A percentile compares a stretch with the other conserved stretches of the same genome.
Conservation (phyloP, 2,329 filamentous ascomycete genomes). For the Bimuria novae-zelandiae region DNA sequence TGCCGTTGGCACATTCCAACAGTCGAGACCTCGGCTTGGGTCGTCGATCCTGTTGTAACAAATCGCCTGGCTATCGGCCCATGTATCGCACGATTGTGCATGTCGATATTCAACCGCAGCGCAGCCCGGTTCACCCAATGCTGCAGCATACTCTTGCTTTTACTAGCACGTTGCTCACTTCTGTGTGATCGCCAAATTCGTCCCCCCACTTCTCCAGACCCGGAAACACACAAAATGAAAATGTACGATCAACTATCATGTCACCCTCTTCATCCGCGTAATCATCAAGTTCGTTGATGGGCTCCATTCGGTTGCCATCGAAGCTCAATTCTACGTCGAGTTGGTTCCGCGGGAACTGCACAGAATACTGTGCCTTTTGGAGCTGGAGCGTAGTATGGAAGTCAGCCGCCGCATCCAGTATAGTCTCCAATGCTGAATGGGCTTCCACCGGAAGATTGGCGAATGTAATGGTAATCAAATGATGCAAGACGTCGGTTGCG, state of each 20-base stretch:
- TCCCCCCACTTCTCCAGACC: conserved; percentile 37
- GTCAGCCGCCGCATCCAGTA: conserved; percentile 29
- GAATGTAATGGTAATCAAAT: conserved; percentile 31
- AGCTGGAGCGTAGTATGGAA: conserved; percentile 34
- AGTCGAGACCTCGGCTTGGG: not conserved
- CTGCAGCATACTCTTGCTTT: conserved; percentile 39
- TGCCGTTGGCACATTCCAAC: conserved; percentile 30
- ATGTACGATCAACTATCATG: conserved; percentile 16
- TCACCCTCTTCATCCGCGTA: conserved; percentile 30
- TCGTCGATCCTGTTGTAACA: no score
- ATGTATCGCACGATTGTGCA: no score
- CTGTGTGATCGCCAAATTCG: conserved; percentile 30
- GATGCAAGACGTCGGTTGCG: conserved; percentile 23
- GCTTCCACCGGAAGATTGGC: conserved; percentile 21
- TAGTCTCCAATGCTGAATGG: conserved; percentile 23
- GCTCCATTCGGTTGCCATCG: conserved; percentile 36
- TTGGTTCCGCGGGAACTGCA: conserved; percentile 28
- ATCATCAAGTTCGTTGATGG: conserved; percentile 32
- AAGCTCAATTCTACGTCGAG: conserved; percentile 15
- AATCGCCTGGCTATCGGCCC: no score
- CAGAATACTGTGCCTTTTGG: conserved; percentile 37
- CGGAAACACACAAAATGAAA: conserved; percentile 41
- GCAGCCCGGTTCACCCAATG: conserved; percentile 10
- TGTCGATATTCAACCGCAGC: no score
- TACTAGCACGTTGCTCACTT: conserved; percentile 34